Evolutionary conservation across 345 rosid genomes (phyloP).

Genomic region (Gossypium turneri): DNA sequence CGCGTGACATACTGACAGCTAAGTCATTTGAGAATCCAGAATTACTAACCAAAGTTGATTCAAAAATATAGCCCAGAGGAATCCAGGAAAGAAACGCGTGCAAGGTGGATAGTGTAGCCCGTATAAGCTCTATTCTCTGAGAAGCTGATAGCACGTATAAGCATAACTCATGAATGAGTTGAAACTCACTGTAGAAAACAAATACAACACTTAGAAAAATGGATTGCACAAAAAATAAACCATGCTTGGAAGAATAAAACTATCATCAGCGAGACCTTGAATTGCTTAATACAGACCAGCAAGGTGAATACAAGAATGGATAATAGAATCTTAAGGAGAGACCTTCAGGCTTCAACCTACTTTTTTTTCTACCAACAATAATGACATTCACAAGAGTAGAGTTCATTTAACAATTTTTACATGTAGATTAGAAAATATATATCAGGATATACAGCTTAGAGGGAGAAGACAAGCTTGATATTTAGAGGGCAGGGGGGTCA

Average conservation of each 20-base stretch:
- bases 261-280: neutral
- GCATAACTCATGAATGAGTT: slow-evolving; percentile 97
- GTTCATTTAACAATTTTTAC: slow-evolving; percentile 2
- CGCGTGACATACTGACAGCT: neutral
- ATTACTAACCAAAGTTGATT: slow-evolving; percentile 73
- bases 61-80: slow-evolving; percentile 97
- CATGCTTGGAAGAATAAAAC: neutral
- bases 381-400: neutral
- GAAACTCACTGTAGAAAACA: slow-evolving; percentile 76
- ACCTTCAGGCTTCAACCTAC: neutral
- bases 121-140: slow-evolving; percentile 87
- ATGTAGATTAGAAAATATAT: neutral
- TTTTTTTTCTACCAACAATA: neutral
- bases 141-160: slow-evolving; percentile 91
- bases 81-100: slow-evolving; percentile 99
- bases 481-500: neutral
- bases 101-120: slow-evolving; percentile 88
- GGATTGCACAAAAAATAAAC: neutral
- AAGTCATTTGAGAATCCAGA: slow-evolving; percentile 13
- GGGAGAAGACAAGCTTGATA: neutral
- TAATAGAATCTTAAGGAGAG: neutral
- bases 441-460: neutral
- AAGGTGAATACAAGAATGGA: neutral
- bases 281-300: neutral
- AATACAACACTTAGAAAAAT: slow-evolving; percentile 15